Conservation (phyloP, 371 early-diverging fungal species). For the Mucor saturninus region DNA sequence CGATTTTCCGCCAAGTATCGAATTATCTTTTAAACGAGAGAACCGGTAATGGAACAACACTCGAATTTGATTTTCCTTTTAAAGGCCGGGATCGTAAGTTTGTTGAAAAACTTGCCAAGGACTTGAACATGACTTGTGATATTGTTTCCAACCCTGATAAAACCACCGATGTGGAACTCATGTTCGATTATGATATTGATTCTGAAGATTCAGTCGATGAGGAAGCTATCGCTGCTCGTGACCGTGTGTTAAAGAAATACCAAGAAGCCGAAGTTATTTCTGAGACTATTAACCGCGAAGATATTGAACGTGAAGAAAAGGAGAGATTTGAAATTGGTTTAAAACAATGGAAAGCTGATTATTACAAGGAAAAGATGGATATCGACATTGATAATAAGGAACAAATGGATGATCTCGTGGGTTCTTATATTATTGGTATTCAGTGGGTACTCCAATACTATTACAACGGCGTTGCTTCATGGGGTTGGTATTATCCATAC, state of each 20-base stretch:
- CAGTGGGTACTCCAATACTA: constrained; percentile 99
- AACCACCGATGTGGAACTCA: constrained; percentile 55
- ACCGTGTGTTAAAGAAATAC: constrained; percentile 69
- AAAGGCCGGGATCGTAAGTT: constrained; percentile 68
- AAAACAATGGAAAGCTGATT: constrained; percentile 70
- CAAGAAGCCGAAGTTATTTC: constrained; percentile 66
- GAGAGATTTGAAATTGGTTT: constrained; percentile 59
- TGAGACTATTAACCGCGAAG: constrained; percentile 50
- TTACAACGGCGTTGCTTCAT: constrained; percentile 92
- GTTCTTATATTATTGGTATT: constrained; percentile 89
- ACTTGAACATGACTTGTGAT: constrained; percentile 65
- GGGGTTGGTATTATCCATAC: constrained; percentile 99
- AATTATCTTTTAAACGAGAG: constrained; percentile 47
- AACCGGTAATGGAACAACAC: constrained; percentile 22
- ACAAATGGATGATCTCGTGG: constrained; percentile 67
- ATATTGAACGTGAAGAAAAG: constrained; percentile 57
- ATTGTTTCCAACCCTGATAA: constrained; percentile 46
- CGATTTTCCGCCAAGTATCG: constrained; percentile 59
- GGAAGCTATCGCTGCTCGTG: constrained; percentile 66
- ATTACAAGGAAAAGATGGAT: constrained; percentile 78
- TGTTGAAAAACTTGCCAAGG: constrained; percentile 61
- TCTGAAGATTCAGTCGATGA: constrained; percentile 49
- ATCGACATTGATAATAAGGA: constrained; percentile 57
- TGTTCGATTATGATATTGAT: constrained; percentile 47
- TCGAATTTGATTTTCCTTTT: constrained; percentile 56